These are phyloP conservation scores for Aspergillus affinis DNA, from an alignment of 495 filamentous ascomycete genomes.

Conservation along the genomic window DNA sequence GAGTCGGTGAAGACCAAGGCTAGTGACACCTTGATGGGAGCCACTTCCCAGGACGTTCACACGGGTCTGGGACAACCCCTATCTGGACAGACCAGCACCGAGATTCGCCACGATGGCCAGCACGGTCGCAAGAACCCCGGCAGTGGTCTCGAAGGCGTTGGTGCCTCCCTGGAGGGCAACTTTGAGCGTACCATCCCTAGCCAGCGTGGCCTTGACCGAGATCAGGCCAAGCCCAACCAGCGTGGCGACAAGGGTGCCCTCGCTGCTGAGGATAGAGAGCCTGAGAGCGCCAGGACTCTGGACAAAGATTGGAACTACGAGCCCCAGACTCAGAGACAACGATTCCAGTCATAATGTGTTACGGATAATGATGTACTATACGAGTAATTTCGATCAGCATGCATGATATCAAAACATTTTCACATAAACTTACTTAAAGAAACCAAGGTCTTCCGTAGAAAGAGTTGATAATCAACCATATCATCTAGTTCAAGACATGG, in stretches of 20 bases:
- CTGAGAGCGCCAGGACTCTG: slow-evolving; percentile 46
- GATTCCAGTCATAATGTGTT: slow-evolving; percentile 1
- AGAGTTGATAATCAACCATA: not conserved
- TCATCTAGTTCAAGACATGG: slow-evolving; percentile 15
- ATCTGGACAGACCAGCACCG: slow-evolving; percentile 58
- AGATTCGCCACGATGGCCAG: slow-evolving; percentile 56
- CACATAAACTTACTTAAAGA: not conserved
- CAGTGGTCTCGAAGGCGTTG: slow-evolving; percentile 55
- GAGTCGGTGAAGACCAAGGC: slow-evolving; percentile 44
- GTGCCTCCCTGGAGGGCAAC: slow-evolving; percentile 36
- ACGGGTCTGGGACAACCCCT: slow-evolving; percentile 59
- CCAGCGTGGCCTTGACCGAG: slow-evolving; percentile 34
- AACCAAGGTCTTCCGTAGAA: too few relatives aligned
- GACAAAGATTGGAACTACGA: slow-evolving; percentile 46
- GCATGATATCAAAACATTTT: slow-evolving; percentile 17
- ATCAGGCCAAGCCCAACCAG: slow-evolving; percentile 22
- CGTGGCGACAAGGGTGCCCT: slow-evolving; percentile 32
- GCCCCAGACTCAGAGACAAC: slow-evolving; percentile 26
- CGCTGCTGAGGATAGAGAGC: slow-evolving; percentile 44
- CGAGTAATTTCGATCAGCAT: slow-evolving; percentile 10
- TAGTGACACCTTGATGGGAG: slow-evolving; percentile 57
- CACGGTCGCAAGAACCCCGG: slow-evolving; percentile 53
- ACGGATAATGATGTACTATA: slow-evolving; percentile 8
- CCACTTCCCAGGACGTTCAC: slow-evolving; percentile 63
- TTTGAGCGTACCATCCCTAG: slow-evolving; percentile 27